These are phyloP conservation scores for Rhodotorula sp. DNA, from an alignment of 1,284 basidiomycete genomes.

Conservation along the genomic window DNA sequence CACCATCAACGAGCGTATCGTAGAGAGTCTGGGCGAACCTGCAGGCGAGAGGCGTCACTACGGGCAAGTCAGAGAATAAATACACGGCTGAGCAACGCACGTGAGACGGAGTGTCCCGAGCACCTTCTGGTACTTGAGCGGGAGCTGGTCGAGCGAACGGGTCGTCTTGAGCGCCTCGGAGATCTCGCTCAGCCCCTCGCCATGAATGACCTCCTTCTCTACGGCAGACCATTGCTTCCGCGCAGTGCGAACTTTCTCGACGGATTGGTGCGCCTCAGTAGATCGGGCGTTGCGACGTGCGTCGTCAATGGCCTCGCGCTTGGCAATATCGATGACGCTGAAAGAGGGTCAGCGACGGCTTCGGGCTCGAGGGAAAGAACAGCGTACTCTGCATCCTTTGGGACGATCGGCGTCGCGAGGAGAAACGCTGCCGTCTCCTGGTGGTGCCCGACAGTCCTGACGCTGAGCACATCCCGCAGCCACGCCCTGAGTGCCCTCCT, in stretches of 20 bases:
- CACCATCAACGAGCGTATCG: slow-evolving; percentile 33
- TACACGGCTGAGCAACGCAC: not conserved
- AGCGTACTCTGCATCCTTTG: slow-evolving; percentile 37
- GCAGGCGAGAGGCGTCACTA: not conserved
- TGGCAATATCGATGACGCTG: slow-evolving; percentile 41
- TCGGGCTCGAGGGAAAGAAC: not conserved
- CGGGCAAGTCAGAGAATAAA: too few relatives aligned
- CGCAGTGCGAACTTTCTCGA: slow-evolving; percentile 32
- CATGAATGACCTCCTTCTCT: slow-evolving; percentile 40
- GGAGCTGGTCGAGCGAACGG: slow-evolving; percentile 35
- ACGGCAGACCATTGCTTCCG: slow-evolving; percentile 34
- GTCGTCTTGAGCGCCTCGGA: slow-evolving; percentile 34
- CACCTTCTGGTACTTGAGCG: slow-evolving; percentile 39
- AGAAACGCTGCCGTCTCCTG: slow-evolving; percentile 45
- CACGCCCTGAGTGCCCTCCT: slow-evolving; percentile 42
- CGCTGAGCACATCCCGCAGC: slow-evolving; percentile 42
- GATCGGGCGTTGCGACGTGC: slow-evolving; percentile 37
- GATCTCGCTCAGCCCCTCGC: slow-evolving; percentile 40
- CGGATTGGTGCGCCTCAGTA: slow-evolving; percentile 33
- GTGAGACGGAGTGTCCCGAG: slow-evolving; percentile 34
- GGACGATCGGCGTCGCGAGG: slow-evolving; percentile 38
- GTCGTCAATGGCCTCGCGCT: slow-evolving; percentile 42
- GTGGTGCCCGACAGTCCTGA: slow-evolving; percentile 43
- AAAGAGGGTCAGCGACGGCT: not conserved
- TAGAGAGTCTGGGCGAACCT: slow-evolving; percentile 39